Base-by-base conservation (phyloP, 2,329 filamentous ascomycete genomes). In the Decorospora gaudefroyi region DNA sequence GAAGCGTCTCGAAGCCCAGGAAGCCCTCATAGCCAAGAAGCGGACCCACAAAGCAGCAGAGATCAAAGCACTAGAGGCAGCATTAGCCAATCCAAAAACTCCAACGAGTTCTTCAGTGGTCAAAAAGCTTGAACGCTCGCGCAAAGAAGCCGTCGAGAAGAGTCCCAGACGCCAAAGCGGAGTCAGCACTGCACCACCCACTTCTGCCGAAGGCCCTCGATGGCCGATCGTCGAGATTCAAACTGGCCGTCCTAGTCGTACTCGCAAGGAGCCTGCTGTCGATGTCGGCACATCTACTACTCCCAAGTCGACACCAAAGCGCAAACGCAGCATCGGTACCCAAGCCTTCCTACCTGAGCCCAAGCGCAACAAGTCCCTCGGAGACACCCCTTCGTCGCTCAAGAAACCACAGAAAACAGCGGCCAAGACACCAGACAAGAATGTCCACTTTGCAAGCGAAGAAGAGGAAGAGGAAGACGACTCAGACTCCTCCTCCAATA, bases 141-240 rank as follows among this genome's bases (percentile, higher is more conserved):
- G 44, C 15, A 16, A 13, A 10, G 27, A 19, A 30, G 35, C 44
- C 6, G 22, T 47, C 8, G 33, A 34, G 17, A 19, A 19, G 10
- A 47, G 44, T 19, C 33, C 33, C 6, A 43, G 44, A 27, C 44
- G 44, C 15, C 39, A 47, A 11, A 47, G 44, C 16, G 44, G 44
- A 10, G 4, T 38, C 5, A 47, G 32, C n/a, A 47, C 39, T 6
- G 39, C 23, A 6, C 32, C 39, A 21, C 28, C 13, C 26, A 47
- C 37, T 21, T 33, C 39, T 13, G 19, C 21, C 17, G 6, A 25
- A 33, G 5, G 11, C 13, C 9, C 18, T 11, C 11, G 8, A 23
- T 8, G 4, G 7, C 3, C 13, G 11, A 8, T 9, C 23, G 2
- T 3, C 8, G 11, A 21, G 12, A 3, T 11, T 12, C 19, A 3